Percentiles rank a stretch among this genome's conserved stretches.
phyloP scores from a whole-genome alignment of 177 flowering plant genomes.

The Telopea speciosissima region DNA sequence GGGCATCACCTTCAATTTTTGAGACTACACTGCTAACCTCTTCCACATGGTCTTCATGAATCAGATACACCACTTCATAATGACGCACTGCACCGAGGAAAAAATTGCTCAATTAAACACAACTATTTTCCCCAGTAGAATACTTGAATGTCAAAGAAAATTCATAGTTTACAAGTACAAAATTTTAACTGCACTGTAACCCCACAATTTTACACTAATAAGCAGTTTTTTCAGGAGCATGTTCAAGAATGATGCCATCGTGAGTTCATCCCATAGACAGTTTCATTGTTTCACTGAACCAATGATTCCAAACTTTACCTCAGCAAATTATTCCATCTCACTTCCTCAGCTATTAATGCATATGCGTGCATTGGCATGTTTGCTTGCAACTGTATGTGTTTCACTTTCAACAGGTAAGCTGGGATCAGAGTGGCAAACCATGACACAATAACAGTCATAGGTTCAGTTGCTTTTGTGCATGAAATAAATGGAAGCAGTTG shows the following conservation, averaged over 20 bases:
- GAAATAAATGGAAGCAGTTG: background rate
- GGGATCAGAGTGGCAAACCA: background rate
- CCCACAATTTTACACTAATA: no score
- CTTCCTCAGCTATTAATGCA: background rate
- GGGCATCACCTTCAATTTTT: constrained; percentile 62
- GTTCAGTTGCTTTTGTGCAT: background rate
- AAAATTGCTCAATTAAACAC: constrained; percentile 2
- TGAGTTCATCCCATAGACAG: background rate
- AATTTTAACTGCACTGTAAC: background rate
- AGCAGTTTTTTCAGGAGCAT: background rate
- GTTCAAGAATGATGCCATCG: background rate
- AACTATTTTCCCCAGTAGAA: background rate
- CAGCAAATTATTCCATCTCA: background rate
- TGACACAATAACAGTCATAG: background rate
- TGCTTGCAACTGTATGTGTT: background rate
- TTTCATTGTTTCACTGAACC: background rate
- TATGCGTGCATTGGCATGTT: background rate
- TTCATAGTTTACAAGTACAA: background rate
- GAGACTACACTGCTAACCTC: constrained; percentile 67
- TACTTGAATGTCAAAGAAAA: background rate
- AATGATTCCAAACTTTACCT: background rate
- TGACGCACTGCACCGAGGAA: constrained; percentile 64
- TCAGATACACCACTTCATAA: constrained; percentile 86
- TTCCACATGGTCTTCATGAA: constrained; percentile 69
- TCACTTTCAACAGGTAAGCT: background rate